Evolutionary conservation across 805 yeast species (phyloP).

Genomic region (Hemisphaericaspora nanyangensis): DNA sequence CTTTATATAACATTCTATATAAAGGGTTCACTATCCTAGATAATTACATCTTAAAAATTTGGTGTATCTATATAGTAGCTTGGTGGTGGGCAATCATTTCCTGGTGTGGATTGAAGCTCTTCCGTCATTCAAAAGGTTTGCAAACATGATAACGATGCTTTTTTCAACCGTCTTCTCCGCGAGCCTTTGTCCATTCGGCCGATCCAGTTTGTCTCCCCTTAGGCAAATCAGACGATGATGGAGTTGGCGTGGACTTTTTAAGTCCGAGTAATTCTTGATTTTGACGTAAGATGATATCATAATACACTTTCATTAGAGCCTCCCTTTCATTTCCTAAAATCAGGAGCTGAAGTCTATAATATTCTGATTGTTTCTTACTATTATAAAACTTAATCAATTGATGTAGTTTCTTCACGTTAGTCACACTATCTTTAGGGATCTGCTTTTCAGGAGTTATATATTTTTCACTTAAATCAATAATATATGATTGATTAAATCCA

Average conservation of each 20-base stretch:
- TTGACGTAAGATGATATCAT: conserved; percentile 33
- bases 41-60: conserved; percentile 26
- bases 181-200: conserved; percentile 64
- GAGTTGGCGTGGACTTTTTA: not conserved
- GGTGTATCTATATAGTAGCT: conserved; percentile 38
- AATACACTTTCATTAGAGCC: conserved; percentile 24
- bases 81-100: conserved; percentile 70
- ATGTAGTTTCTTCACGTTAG: conserved; percentile 7
- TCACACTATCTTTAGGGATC: conserved; percentile 14
- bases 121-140: conserved; percentile 54
- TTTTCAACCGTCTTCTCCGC: conserved; percentile 73
- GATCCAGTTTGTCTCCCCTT: conserved; percentile 74
- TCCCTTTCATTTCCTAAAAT: conserved; percentile 15
- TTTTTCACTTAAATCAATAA: conserved; percentile 64
- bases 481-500: conserved; percentile 61
- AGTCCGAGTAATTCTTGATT: conserved; percentile 25
- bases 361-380: conserved; percentile 9
- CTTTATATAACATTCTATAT: conserved; percentile 10
- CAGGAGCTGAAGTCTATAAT: conserved; percentile 6
- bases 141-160: too few species aligned
- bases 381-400: conserved; percentile 11
- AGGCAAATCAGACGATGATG: conserved; percentile 16
- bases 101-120: conserved; percentile 79
- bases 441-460: conserved; percentile 48
- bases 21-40: conserved; percentile 21